Conservation (phyloP, 2,329 filamentous ascomycete genomes). For the Colletotrichum filicis region DNA sequence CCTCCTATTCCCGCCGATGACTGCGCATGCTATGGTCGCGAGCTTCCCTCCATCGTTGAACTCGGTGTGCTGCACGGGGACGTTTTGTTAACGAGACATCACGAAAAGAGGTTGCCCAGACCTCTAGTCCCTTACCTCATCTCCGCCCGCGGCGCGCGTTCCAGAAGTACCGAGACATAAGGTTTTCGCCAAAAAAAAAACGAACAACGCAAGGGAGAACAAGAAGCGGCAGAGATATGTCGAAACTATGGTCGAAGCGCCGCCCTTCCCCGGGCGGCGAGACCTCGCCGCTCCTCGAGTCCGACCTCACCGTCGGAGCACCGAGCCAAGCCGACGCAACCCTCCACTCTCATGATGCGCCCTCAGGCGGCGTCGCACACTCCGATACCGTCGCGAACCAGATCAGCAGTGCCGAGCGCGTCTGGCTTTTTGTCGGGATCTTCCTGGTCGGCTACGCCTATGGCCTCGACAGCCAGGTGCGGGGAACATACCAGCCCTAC, state of each 20-base stretch:
- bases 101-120: neutral
- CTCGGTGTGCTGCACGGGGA: neutral
- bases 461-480: conserved; percentile 64
- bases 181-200: too few species aligned
- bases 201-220: neutral
- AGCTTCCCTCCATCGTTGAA: neutral
- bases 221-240: neutral
- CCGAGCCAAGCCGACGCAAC: conserved; percentile 6
- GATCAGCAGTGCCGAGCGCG: conserved; percentile 57
- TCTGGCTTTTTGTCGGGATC: conserved; percentile 64
- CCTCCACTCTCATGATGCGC: neutral
- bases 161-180: neutral
- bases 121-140: neutral
- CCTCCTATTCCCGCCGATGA: neutral
- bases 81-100: neutral
- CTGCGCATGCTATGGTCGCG: neutral
- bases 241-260: conserved; percentile 10
- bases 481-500: conserved; percentile 63
- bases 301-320: conserved; percentile 16
- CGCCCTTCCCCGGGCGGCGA: conserved; percentile 9
- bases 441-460: conserved; percentile 72
- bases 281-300: conserved; percentile 27
- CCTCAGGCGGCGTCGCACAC: conserved; percentile 58
- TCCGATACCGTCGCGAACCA: conserved; percentile 61
- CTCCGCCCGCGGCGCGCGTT: neutral